Evolutionary conservation across 225 moss, liverwort and hornwort species (phyloP), one percentile per base, ranked within the genome.

Genomic region (Ulota crispa): DNA sequence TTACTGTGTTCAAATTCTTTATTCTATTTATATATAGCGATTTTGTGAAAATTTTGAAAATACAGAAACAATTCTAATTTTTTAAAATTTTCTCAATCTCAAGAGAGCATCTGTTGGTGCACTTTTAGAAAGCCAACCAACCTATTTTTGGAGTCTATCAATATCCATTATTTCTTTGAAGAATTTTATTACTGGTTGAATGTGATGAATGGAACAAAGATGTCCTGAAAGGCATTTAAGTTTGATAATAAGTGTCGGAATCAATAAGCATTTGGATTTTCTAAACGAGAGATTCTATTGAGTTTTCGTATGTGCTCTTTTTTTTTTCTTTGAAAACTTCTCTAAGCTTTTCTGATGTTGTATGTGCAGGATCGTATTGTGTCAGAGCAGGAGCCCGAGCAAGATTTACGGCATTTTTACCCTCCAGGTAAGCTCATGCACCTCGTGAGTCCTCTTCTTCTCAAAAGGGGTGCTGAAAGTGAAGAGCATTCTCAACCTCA

Each of bases 391-490:
- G 93, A 84, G 65, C 83, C 85, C 45, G 86, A 87, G 72, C 82
- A 92, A 71, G 91, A 93, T 26, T 82, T 86, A 23, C 90, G 91
- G 78, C 91, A 92, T 62, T 98, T 98, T 82, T 98, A 90, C 43
- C 98, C 98, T 54, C 93, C 98, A 57, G 98, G 98, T 65, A 87
- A 92, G 52, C 79, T 98, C 26, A 90, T 95, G 91, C 98, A 98
- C 81, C 92, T 98, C 53, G 95, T 98, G 15, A 92, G 90, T 78
- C 92, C 93, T 2, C 85, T 95, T 55, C 83, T 78, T 20, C 84
- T 74, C 63, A 86, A 43, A 7, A 84, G 78, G 64, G 81, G 66
- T 20, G 78, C 79, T 50, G 88, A 26, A 68, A 85, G 78, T 37
- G 94, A 73, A 8, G 55, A 61, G 14, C 61, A 61, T 32, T 14